Evolutionary conservation across 2,329 filamentous ascomycete genomes (phyloP), one percentile per base, ranked within the genome.

Genomic region (Alternaria sp.): DNA sequence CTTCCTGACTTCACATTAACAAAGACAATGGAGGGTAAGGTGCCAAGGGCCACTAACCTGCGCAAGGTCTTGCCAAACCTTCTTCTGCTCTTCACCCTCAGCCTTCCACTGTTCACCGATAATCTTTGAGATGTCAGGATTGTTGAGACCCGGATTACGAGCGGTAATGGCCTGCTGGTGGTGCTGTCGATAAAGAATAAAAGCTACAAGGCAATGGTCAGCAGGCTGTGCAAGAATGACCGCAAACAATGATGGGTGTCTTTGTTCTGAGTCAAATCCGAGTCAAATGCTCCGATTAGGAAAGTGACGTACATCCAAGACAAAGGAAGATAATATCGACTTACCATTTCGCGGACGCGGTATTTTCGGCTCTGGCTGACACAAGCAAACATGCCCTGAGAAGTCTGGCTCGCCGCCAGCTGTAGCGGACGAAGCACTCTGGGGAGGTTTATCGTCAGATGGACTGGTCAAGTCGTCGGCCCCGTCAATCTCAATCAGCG

Each of bases 51-150:
- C 20, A 69, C 80, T 70, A 81, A 90, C 92, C 82, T 96, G 93
- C 64, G 96, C 96, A 60, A 97, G 87, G 64, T 87, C 86, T 80
- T 96, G 97, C 96, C 96, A 99, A 78, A 90, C 87, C 67, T 89
- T 88, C 81, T 97, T 97, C 61, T 90, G 86, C 57, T 92, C 88
- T 23, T 90, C 86, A 5, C 89, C 82, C 75, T 96, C 90, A 60
- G 89, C 87, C 74, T 91, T 89, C 96, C 96, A 99, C 87, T 94
- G 91, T 78, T 93, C 89, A 56, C 95, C 95, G 71, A 98, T 97
- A 72, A 98, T 96, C 82, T 97, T 97, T 69, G 95, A 97, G 72
- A 98, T 97, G 56, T 97, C 93, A 4, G 95, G 95, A 80, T 98
- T 98, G 49, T 94, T 90, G 68, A 97, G 88, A 47, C 93, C 92